These are phyloP conservation scores for Aspergillus felis DNA, from an alignment of 2,329 filamentous ascomycete genomes.

Conservation along the genomic window DNA sequence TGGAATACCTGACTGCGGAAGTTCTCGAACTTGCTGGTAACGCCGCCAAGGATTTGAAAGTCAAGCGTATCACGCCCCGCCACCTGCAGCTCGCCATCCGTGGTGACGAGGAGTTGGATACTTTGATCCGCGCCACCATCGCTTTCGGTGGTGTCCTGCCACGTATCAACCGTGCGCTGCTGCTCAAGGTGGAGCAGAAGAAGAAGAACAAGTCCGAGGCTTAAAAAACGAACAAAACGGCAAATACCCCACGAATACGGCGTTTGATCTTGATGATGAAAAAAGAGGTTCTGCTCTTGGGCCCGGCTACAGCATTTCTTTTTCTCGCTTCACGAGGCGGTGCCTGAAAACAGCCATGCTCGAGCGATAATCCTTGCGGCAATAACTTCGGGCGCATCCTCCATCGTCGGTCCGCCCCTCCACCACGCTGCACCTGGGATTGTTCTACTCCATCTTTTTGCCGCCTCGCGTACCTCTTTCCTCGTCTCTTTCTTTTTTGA, in stretches of 20 bases:
- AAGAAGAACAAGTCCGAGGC: constrained; percentile 68
- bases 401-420: constrained; percentile 8
- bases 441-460: constrained; percentile 16
- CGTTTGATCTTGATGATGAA: constrained; percentile 23
- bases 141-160: constrained; percentile 97
- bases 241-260: constrained; percentile 22
- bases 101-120: constrained; percentile 97
- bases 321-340: neutral
- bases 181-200: constrained; percentile 96
- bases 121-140: constrained; percentile 93
- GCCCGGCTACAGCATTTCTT: constrained; percentile 12
- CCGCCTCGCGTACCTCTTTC: constrained; percentile 2
- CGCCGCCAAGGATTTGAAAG: constrained; percentile 98
- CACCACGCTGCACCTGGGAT: constrained; percentile 24
- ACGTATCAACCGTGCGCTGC: constrained; percentile 94
- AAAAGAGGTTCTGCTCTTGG: constrained; percentile 14
- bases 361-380: neutral
- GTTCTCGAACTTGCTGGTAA: constrained; percentile 97
- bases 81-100: constrained; percentile 97
- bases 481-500: constrained; percentile 13
- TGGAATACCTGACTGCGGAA: constrained; percentile 96
- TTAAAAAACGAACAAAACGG: constrained; percentile 18
- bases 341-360: neutral
- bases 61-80: constrained; percentile 98
- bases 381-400: constrained; percentile 3